A percentile compares a stretch with the other conserved stretches of the same genome.
Conservation (phyloP, 768 basidiomycete genomes). For the Tulasnella sp. region DNA sequence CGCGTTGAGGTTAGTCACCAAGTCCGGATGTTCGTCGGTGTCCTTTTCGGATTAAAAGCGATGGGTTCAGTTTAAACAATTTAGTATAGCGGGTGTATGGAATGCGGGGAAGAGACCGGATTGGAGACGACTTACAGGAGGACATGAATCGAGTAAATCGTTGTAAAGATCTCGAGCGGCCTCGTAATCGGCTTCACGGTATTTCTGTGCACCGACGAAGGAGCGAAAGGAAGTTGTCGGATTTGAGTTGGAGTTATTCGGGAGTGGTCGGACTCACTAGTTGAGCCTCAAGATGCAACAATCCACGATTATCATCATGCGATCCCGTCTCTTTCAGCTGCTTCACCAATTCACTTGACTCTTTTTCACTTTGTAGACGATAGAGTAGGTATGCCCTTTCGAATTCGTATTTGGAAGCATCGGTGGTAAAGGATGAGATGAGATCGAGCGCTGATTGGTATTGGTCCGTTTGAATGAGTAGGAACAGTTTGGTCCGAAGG, state of each 20-base stretch:
- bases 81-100: background rate
- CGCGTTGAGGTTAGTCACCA: slow-evolving; percentile 73
- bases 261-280: slow-evolving; percentile 41
- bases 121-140: slow-evolving; percentile 43
- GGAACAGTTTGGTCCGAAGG: slow-evolving; percentile 69
- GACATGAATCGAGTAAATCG: slow-evolving; percentile 62
- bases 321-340: slow-evolving; percentile 31
- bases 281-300: slow-evolving; percentile 75
- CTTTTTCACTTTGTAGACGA: slow-evolving; percentile 61
- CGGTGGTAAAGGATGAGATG: slow-evolving; percentile 24
- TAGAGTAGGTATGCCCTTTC: slow-evolving; percentile 78
- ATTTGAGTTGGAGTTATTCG: slow-evolving; percentile 6
- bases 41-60: slow-evolving; percentile 33
- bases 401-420: slow-evolving; percentile 31
- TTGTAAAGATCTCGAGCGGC: slow-evolving; percentile 65
- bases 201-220: slow-evolving; percentile 41
- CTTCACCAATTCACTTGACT: slow-evolving; percentile 44
- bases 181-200: slow-evolving; percentile 65
- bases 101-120: background rate
- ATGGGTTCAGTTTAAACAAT: background rate
- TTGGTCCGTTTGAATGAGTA: slow-evolving; percentile 77
- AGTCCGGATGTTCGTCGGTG: slow-evolving; percentile 78
- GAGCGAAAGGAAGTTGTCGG: slow-evolving; percentile 11
- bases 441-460: slow-evolving; percentile 56
- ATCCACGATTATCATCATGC: slow-evolving; percentile 35